Evolutionary conservation across 1,284 basidiomycete species (phyloP).

Genomic region (Trametes pubescens): DNA sequence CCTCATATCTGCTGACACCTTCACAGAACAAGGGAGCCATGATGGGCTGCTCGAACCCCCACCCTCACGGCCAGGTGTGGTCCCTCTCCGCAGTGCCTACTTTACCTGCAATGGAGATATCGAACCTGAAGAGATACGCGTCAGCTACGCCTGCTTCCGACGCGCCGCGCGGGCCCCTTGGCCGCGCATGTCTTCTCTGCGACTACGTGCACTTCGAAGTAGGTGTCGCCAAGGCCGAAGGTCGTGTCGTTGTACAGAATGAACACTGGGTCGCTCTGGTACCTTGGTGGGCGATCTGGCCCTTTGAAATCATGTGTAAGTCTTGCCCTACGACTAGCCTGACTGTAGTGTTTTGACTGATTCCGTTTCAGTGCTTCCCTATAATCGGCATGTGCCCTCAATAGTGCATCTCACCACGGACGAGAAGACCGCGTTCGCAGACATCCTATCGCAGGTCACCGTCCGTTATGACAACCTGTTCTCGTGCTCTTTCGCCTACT

Average conservation of each 20-base stretch:
- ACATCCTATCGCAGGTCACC: conserved; percentile 71
- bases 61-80: conserved; percentile 96
- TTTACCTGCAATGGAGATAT: conserved; percentile 72
- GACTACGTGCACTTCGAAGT: conserved; percentile 86
- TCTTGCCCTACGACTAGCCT: conserved; percentile 11
- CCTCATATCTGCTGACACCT: not conserved
- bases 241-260: conserved; percentile 79
- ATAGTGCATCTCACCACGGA: conserved; percentile 65
- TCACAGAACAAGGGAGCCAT: conserved; percentile 90
- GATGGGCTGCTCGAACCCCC: conserved; percentile 97
- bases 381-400: conserved; percentile 79
- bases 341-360: too few species aligned
- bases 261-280: conserved; percentile 89
- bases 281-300: conserved; percentile 98
- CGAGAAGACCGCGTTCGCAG: conserved; percentile 73
- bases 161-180: conserved; percentile 66
- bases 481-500: conserved; percentile 90
- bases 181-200: conserved; percentile 80
- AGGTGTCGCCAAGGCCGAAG: conserved; percentile 48
- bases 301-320: conserved; percentile 86
- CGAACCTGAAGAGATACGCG: conserved; percentile 66
- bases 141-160: conserved; percentile 46
- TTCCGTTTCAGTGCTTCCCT: conserved; percentile 70
- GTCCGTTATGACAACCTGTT: conserved; percentile 89
- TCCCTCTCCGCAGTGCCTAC: conserved; percentile 81